Percentiles rank a stretch among this genome's conserved stretches.
phyloP scores from a whole-genome alignment of 2,329 filamentous ascomycete species.

The Alternaria consortialis region DNA sequence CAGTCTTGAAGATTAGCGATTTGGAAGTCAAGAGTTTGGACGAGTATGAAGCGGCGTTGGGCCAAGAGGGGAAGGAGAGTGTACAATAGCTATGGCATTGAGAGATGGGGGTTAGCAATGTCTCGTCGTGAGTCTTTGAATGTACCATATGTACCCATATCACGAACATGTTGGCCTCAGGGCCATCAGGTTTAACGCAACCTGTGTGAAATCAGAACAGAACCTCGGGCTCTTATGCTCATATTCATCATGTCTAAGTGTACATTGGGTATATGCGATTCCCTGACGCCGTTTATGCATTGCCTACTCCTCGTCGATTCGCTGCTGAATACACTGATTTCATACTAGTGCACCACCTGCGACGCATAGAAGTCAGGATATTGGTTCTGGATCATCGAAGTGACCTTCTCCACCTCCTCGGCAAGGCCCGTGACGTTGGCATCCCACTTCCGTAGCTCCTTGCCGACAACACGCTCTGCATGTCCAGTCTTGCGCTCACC shows the following conservation, averaged over 20 bases:
- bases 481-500: conserved; percentile 73
- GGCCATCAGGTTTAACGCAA: neutral
- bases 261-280: conserved; percentile 14
- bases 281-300: conserved; percentile 14
- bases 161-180: neutral
- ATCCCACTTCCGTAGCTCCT: conserved; percentile 87
- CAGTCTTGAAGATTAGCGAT: conserved; percentile 84
- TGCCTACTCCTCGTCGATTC: neutral
- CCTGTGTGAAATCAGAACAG: neutral
- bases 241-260: conserved; percentile 12
- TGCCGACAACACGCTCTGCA: conserved; percentile 66
- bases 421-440: conserved; percentile 84
- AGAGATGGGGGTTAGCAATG: neutral
- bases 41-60: conserved; percentile 57
- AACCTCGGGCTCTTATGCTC: neutral
- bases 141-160: conserved; percentile 32
- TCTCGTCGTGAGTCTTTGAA: neutral
- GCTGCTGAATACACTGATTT: neutral
- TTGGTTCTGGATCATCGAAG: conserved; percentile 79
- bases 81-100: conserved; percentile 12
- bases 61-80: conserved; percentile 6
- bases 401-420: conserved; percentile 88
- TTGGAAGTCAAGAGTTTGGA: conserved; percentile 71
- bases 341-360: conserved; percentile 48
- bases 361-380: conserved; percentile 69